phyloP scores from a whole-genome alignment of 306 rosid genomes.

The Aeschynomene evenia region DNA sequence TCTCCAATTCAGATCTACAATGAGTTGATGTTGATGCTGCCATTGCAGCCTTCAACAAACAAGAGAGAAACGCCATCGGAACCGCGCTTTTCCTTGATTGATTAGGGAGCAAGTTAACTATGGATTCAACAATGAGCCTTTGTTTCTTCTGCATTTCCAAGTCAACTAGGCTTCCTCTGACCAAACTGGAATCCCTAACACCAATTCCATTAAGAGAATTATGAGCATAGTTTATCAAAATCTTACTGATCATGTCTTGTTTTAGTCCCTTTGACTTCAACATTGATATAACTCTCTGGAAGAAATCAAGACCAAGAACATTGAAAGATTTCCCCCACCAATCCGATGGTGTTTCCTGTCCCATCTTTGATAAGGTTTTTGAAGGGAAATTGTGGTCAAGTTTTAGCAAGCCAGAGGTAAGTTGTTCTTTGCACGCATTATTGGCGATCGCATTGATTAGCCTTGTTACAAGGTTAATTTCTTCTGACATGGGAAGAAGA shows the following conservation, averaged over 20 bases:
- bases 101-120: conserved; percentile 72
- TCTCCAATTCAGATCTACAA: conserved; percentile 80
- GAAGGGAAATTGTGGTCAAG: conserved; percentile 75
- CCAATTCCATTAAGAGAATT: conserved; percentile 77
- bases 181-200: conserved; percentile 52
- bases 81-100: conserved; percentile 88
- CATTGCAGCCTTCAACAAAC: conserved; percentile 85
- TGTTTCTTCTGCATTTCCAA: conserved; percentile 80
- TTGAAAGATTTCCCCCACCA: conserved; percentile 95
- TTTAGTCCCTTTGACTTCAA: conserved; percentile 89
- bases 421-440: conserved; percentile 94
- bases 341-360: conserved; percentile 76
- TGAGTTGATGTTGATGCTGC: conserved; percentile 72
- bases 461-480: conserved; percentile 67
- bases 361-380: conserved; percentile 48
- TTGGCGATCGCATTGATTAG: conserved; percentile 81
- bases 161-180: conserved; percentile 62
- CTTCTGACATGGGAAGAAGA: conserved; percentile 77
- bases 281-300: conserved; percentile 72
- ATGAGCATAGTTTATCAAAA: conserved; percentile 82
- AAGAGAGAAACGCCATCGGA: conserved; percentile 95
- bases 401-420: conserved; percentile 75
- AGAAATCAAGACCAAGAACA: conserved; percentile 72
- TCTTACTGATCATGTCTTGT: conserved; percentile 89
- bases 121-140: conserved; percentile 80